These are phyloP conservation scores for Kernera saxatilis DNA, from an alignment of 345 rosid genomes.

Conservation along the genomic window DNA sequence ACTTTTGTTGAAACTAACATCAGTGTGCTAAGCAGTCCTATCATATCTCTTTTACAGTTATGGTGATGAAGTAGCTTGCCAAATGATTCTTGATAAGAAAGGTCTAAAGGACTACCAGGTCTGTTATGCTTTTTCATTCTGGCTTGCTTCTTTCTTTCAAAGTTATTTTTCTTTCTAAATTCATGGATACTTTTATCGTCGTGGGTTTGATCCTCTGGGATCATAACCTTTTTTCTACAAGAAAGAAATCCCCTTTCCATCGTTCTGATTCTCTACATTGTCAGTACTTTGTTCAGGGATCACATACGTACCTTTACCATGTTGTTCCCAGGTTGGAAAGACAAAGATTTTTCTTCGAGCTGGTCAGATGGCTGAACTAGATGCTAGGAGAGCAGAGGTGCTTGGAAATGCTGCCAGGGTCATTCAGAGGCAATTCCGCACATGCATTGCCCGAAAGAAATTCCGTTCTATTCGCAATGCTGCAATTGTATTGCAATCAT, in stretches of 20 bases:
- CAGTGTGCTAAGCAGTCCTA: slow-evolving; percentile 9
- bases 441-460: slow-evolving; percentile 69
- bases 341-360: slow-evolving; percentile 91
- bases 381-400: slow-evolving; percentile 91
- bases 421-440: slow-evolving; percentile 71
- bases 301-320: slow-evolving; percentile 8
- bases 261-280: not conserved
- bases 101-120: slow-evolving; percentile 96
- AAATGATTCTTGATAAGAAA: slow-evolving; percentile 84
- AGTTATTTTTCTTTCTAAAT: not conserved
- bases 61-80: slow-evolving; percentile 82
- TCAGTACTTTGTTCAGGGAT: slow-evolving; percentile 13
- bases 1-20: slow-evolving; percentile 13
- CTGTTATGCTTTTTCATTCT: slow-evolving; percentile 18
- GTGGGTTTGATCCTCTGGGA: slow-evolving; percentile 11
- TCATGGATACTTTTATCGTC: not conserved
- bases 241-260: not conserved
- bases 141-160: slow-evolving; percentile 15
- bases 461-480: slow-evolving; percentile 61
- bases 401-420: slow-evolving; percentile 93
- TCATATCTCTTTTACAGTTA: slow-evolving; percentile 43
- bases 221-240: not conserved
- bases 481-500: slow-evolving; percentile 64
- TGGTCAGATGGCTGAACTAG: slow-evolving; percentile 99
- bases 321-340: slow-evolving; percentile 73